Conservation (phyloP, 2,329 filamentous ascomycete species). For the Epichloe festucae region DNA sequence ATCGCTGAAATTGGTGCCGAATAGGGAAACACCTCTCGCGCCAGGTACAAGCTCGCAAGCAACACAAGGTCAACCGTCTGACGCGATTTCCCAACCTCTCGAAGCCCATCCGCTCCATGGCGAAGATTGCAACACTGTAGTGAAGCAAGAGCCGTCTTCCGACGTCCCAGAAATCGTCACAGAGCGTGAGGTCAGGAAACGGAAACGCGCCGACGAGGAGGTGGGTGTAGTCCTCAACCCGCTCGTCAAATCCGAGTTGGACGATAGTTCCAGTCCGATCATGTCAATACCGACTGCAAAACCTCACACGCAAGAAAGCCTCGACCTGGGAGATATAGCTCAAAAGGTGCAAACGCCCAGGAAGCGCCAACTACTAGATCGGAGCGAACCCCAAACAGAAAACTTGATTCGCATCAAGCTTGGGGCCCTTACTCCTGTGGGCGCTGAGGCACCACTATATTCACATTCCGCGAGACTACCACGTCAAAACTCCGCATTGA, state of each 20-base stretch:
- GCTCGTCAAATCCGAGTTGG: conserved; percentile 30
- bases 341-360: conserved; percentile 23
- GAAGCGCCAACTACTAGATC: conserved; percentile 19
- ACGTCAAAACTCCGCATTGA: conserved; percentile 19
- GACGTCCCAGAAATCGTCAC: conserved; percentile 38
- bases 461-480: background rate
- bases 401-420: background rate
- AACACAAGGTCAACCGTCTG: conserved; percentile 16
- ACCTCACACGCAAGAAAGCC: conserved; percentile 37
- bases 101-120: conserved; percentile 10
- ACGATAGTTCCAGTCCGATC: conserved; percentile 18
- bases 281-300: conserved; percentile 9
- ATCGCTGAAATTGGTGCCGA: background rate
- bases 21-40: conserved; percentile 4
- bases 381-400: conserved; percentile 5
- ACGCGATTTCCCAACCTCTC: conserved; percentile 13
- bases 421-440: conserved; percentile 1
- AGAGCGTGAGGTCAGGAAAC: conserved; percentile 35
- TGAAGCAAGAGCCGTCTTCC: conserved; percentile 43
- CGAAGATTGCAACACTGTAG: conserved; percentile 4
- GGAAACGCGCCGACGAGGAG: conserved; percentile 23
- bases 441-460: background rate
- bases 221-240: conserved; percentile 12
- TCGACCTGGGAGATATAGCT: conserved; percentile 37
- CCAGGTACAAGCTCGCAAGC: conserved; percentile 13